Evolutionary conservation across 2,329 filamentous ascomycete species (phyloP).

Genomic region (Bipolaris cookei): DNA sequence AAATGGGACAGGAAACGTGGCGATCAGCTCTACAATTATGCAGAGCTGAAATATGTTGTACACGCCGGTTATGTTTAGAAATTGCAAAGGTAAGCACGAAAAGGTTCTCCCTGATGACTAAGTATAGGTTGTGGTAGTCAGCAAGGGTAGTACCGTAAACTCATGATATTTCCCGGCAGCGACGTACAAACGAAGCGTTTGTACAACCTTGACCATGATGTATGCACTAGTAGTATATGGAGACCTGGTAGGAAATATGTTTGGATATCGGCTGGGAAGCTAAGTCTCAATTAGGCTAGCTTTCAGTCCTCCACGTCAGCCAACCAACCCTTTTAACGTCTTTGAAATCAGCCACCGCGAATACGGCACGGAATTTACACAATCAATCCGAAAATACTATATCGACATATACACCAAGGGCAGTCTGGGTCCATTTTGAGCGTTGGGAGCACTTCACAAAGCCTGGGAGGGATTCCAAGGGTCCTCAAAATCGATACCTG

Average conservation of each 20-base stretch:
- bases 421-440: no score
- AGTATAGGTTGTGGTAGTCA: background rate
- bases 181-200: background rate
- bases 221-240: background rate
- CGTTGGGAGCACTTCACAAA: background rate
- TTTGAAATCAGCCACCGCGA: background rate
- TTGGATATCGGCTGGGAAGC: background rate
- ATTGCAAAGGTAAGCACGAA: background rate
- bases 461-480: background rate
- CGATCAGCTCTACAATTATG: no score
- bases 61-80: no score
- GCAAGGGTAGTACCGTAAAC: background rate
- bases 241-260: background rate
- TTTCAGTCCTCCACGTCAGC: background rate
- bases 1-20: no score
- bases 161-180: background rate
- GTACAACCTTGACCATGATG: background rate
- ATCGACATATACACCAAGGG: background rate
- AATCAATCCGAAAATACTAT: background rate
- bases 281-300: background rate
- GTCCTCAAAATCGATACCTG: background rate
- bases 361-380: background rate
- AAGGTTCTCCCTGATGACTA: background rate
- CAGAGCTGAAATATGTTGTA: no score
- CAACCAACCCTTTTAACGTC: background rate